Percentiles rank a stretch among this genome's conserved stretches.
Evolutionary conservation across 805 yeast genomes (phyloP).

Genomic region (Pichia exigua): DNA sequence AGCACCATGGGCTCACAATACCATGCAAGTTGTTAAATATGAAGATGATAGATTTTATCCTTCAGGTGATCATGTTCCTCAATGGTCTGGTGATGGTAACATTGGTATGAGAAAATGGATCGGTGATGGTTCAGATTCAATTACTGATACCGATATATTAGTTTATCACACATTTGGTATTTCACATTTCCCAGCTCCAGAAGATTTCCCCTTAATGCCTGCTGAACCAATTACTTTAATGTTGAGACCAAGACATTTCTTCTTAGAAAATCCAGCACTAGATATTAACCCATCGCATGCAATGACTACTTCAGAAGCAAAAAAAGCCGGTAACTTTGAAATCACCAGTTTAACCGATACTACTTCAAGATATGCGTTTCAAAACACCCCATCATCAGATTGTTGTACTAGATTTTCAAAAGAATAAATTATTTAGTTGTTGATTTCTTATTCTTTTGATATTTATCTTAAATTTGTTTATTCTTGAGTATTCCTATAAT

Average conservation of each 20-base stretch:
- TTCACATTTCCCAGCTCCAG: constrained; percentile 83
- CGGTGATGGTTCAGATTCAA: constrained; percentile 49
- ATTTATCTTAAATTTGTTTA: background rate
- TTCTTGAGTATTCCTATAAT: background rate
- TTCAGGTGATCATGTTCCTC: constrained; percentile 73
- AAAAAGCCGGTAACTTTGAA: constrained; percentile 29
- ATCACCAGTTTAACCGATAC: constrained; percentile 37
- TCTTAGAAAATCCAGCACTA: constrained; percentile 67
- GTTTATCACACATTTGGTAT: constrained; percentile 79
- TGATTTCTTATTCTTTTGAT: background rate
- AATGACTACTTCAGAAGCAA: constrained; percentile 40
- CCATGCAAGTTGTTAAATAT: constrained; percentile 65
- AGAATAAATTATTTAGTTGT: background rate
- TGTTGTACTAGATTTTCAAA: constrained; percentile 27
- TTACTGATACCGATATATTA: constrained; percentile 64
- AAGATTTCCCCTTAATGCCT: constrained; percentile 87
- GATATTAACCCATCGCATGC: constrained; percentile 64
- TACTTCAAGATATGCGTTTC: constrained; percentile 47
- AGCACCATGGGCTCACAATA: constrained; percentile 72
- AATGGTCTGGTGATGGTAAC: constrained; percentile 62
- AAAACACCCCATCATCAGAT: constrained; percentile 24
- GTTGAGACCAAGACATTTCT: constrained; percentile 74
- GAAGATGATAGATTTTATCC: constrained; percentile 69
- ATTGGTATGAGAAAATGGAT: constrained; percentile 64
- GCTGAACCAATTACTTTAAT: constrained; percentile 71